A percentile compares a stretch with the other conserved stretches of the same genome.
Evolutionary conservation across 352 stramenopile genomes (phyloP).

Genomic region (Pythium insidiosum): DNA sequence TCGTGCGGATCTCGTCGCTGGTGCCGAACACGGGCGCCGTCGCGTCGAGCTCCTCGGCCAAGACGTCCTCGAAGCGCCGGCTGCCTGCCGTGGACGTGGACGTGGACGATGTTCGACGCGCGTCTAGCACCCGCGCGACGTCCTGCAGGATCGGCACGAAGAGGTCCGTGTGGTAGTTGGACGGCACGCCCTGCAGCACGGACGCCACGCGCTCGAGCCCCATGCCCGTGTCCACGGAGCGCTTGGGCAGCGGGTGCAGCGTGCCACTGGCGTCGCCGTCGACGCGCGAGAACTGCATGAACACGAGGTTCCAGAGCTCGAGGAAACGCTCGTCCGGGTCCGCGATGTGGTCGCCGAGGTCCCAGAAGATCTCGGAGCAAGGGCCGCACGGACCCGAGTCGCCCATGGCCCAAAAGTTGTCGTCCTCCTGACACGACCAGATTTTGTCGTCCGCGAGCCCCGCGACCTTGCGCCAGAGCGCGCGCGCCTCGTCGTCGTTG

Average conservation of each 20-base stretch:
- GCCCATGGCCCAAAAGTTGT: conserved; percentile 98
- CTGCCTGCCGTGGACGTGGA: conserved; percentile 5
- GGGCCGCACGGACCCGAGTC: conserved; percentile 91
- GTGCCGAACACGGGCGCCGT: conserved; percentile 31
- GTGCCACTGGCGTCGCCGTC: conserved; percentile 42
- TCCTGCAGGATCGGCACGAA: conserved; percentile 89
- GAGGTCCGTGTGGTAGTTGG: conserved; percentile 93
- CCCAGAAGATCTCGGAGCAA: conserved; percentile 95
- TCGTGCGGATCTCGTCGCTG: conserved; percentile 43
- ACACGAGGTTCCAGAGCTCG: conserved; percentile 98
- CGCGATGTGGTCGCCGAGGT: conserved; percentile 70
- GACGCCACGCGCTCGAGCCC: conserved; percentile 93
- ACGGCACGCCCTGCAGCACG: conserved; percentile 92
- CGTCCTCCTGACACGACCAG: conserved; percentile 67
- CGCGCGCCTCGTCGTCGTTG: conserved; percentile 50
- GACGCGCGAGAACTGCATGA: conserved; percentile 96
- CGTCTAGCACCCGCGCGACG: conserved; percentile 39
- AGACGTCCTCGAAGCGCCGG: conserved; percentile 23
- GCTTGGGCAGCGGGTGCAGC: conserved; percentile 74
- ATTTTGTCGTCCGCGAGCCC: conserved; percentile 45
- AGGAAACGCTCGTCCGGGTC: conserved; percentile 81
- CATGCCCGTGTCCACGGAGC: conserved; percentile 98
- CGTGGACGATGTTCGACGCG: conserved; percentile 2
- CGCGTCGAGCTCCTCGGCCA: conserved; percentile 41
- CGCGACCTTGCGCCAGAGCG: conserved; percentile 46